These are phyloP conservation scores for Coemansia sp. DNA, from an alignment of 192 early-diverging fungal genomes.

Conservation along the genomic window DNA sequence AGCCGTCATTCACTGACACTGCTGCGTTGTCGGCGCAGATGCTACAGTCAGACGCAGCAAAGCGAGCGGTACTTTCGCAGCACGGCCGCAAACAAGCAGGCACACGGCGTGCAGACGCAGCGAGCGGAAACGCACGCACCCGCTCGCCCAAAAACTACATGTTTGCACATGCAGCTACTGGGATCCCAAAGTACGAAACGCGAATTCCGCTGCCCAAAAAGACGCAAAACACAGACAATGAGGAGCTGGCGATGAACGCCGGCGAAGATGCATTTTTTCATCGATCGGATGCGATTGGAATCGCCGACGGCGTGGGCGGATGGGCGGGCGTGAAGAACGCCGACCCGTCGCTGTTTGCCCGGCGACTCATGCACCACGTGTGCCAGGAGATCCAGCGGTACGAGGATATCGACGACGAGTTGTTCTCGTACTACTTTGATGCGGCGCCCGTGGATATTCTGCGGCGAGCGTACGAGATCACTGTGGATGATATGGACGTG, in stretches of 20 bases:
- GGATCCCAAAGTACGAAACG: slow-evolving; percentile 56
- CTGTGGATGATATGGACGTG: slow-evolving; percentile 66
- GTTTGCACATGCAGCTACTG: slow-evolving; percentile 62
- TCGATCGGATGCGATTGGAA: slow-evolving; percentile 82
- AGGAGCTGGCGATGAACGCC: slow-evolving; percentile 66
- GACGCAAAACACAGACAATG: slow-evolving; percentile 20
- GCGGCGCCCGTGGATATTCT: slow-evolving; percentile 83
- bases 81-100: slow-evolving; percentile 1
- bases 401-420: slow-evolving; percentile 76
- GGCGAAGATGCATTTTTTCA: slow-evolving; percentile 96
- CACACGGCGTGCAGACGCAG: slow-evolving; percentile 27
- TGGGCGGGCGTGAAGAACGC: slow-evolving; percentile 81
- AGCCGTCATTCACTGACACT: slow-evolving; percentile 10
- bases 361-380: slow-evolving; percentile 93
- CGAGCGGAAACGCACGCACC: slow-evolving; percentile 5
- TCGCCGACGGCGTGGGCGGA: slow-evolving; percentile 95
- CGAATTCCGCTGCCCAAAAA: slow-evolving; percentile 27
- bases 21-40: slow-evolving; percentile 20
- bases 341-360: slow-evolving; percentile 87
- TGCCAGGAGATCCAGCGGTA: slow-evolving; percentile 78
- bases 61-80: neutral
- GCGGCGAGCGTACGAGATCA: slow-evolving; percentile 73
- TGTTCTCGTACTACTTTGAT: slow-evolving; percentile 76
- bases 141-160: slow-evolving; percentile 52
- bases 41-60: slow-evolving; percentile 7